Evolutionary conservation across 1,139 yeast species (phyloP).

Genomic region (Saccharomyces hybrid): DNA sequence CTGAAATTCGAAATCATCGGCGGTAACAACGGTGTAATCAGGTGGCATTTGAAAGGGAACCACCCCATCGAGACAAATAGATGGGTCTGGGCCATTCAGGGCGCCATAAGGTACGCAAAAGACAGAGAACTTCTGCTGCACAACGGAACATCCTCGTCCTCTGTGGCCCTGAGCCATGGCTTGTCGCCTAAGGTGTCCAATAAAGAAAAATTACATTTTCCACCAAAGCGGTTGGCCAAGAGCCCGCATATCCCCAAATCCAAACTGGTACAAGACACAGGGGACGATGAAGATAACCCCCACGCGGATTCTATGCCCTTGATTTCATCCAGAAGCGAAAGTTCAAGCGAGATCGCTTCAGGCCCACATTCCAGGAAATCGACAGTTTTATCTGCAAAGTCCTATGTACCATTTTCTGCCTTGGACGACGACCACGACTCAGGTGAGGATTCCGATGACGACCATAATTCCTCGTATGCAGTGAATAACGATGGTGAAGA

Average conservation of each 20-base stretch:
- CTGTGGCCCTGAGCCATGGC: constrained; percentile 1
- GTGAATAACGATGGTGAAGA: constrained; percentile 27
- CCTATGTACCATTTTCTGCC: background rate
- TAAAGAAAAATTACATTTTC: background rate
- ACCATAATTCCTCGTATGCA: constrained; percentile 15
- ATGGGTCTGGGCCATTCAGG: constrained; percentile 97
- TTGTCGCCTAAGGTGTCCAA: background rate
- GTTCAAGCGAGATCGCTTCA: background rate
- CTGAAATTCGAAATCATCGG: constrained; percentile 74
- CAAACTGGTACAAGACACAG: background rate
- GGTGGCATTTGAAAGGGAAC: constrained; percentile 90
- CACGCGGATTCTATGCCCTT: background rate
- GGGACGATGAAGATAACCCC: background rate
- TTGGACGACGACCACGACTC: background rate
- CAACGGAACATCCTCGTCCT: constrained; percentile 3
- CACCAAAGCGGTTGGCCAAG: background rate
- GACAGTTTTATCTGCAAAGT: background rate
- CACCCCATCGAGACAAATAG: constrained; percentile 92
- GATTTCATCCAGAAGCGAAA: background rate
- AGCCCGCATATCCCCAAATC: background rate
- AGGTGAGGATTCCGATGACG: constrained; percentile 16
- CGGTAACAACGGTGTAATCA: constrained; percentile 37
- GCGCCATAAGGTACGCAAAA: constrained; percentile 80
- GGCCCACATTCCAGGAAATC: background rate
- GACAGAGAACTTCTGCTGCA: constrained; percentile 46